Base-by-base conservation (phyloP, 108 stramenopile genomes). In the Fragilaria radians region DNA sequence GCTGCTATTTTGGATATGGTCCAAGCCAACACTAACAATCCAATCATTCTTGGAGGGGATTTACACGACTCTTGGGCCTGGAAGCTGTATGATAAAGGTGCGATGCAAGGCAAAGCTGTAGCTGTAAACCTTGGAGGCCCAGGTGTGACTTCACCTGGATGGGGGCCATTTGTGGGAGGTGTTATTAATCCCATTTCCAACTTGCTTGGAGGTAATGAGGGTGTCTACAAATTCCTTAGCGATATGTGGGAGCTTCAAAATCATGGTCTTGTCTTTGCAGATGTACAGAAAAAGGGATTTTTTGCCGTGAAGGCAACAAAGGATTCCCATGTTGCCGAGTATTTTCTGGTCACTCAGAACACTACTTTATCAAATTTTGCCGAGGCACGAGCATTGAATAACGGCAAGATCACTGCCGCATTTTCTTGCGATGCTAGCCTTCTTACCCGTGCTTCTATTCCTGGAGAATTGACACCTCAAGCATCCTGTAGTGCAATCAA, bases 131-230 rank as follows among this genome's bases (percentile, higher is more conserved):
- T 71, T 4, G 63, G 19, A 32, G 22, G 22, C 23, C 70, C 57
- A 3, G 57, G 62, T 53, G 70, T 71, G 21, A 66, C 63, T 17
- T 57, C 63, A 18, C 62, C 64, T 4, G 70, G 70, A 2, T 61
- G 33, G 28, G 58, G 59, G 23, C 28, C 26, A 14, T 22, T 36
- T 1, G 3, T 64, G 31, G 22, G 5, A 3, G 24, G 45, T 5
- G n/a, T 51, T 1, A 63, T 70, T 11, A 14, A 0, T 19, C 22
- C 34, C 42, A 25, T 70, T 19, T 1, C 31, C 1, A 57, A 53
- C 30, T 0, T 1, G 4, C 5, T 70, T 24, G 68, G 63, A 17
- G 61, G 56, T 0, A 23, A 30, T n/a, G 62, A 63, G 1, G 32
- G 5, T 1, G 34, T 51, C 17, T 27, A 51, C 1, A 24, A 55